Evolutionary conservation across 495 filamentous ascomycete genomes (phyloP).

Genomic region (Aspergillus bridgeri): DNA sequence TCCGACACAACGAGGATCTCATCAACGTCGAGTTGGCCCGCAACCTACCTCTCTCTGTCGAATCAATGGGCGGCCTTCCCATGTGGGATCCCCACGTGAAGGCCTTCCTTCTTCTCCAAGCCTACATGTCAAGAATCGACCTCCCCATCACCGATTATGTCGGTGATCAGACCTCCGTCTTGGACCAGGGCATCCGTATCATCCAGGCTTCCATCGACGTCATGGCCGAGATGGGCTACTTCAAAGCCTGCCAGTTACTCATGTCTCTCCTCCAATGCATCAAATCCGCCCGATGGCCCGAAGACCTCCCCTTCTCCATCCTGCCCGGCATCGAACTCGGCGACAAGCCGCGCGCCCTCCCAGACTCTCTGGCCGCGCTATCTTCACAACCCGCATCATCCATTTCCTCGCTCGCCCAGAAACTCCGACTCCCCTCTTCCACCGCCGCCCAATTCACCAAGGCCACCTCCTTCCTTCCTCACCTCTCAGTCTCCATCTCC

Average conservation of each 20-base stretch:
- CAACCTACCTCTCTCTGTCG: constrained; percentile 65
- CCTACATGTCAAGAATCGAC: constrained; percentile 87
- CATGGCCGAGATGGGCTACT: constrained; percentile 82
- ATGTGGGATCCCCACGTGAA: constrained; percentile 99
- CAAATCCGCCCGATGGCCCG: constrained; percentile 89
- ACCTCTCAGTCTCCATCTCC: constrained; percentile 60
- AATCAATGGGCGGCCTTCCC: constrained; percentile 68
- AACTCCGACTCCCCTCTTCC: constrained; percentile 24
- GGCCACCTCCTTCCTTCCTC: constrained; percentile 59
- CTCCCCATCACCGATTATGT: constrained; percentile 97
- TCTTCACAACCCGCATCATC: constrained; percentile 25
- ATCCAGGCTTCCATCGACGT: constrained; percentile 89
- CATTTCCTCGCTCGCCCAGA: constrained; percentile 25
- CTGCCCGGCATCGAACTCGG: constrained; percentile 68
- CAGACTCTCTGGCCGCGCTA: constrained; percentile 22
- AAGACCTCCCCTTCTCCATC: constrained; percentile 73
- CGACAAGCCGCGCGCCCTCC: constrained; percentile 27
- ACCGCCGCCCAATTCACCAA: constrained; percentile 45
- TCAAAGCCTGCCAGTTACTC: constrained; percentile 69
- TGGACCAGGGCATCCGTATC: constrained; percentile 96
- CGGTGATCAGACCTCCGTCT: constrained; percentile 82
- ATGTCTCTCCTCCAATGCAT: constrained; percentile 85
- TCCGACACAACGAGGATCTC: constrained; percentile 98
- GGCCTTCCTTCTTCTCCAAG: constrained; percentile 88
- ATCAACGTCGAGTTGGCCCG: constrained; percentile 90